Evolutionary conservation across 2,329 filamentous ascomycete species (phyloP).

Genomic region (Talaromyces sp.): DNA sequence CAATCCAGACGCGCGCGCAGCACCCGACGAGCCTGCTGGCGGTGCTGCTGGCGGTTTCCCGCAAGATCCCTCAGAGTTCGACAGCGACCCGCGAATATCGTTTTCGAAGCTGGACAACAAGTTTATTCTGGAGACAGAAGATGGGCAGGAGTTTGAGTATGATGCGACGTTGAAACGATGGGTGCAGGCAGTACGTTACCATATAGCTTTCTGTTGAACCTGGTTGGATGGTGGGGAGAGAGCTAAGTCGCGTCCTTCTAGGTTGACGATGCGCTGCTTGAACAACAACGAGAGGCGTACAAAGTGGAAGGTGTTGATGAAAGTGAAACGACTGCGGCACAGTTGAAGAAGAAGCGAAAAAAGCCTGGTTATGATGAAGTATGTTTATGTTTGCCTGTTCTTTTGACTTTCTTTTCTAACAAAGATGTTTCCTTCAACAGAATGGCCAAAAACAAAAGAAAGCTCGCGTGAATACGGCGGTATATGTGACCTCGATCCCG

Average conservation of each 20-base stretch:
- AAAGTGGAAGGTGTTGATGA: conserved; percentile 56
- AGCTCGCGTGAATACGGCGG: conserved; percentile 68
- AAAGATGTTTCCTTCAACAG: conserved; percentile 13
- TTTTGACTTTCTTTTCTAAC: background rate
- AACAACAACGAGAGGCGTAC: conserved; percentile 58
- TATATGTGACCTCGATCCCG: conserved; percentile 88
- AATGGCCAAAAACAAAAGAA: conserved; percentile 36
- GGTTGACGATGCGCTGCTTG: conserved; percentile 55
- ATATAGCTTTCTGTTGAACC: too few relatives aligned
- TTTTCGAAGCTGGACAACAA: conserved; percentile 79
- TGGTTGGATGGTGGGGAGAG: too few relatives aligned
- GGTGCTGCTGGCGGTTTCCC: conserved; percentile 37
- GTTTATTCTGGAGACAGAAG: conserved; percentile 76
- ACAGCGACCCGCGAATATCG: conserved; percentile 73
- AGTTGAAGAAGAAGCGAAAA: conserved; percentile 49
- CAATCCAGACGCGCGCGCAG: background rate
- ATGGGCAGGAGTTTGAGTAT: conserved; percentile 81
- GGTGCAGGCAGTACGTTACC: conserved; percentile 62
- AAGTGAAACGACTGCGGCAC: conserved; percentile 38
- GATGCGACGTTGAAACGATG: conserved; percentile 66
- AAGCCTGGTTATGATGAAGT: conserved; percentile 44
- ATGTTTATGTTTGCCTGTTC: background rate
- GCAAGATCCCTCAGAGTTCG: conserved; percentile 60
- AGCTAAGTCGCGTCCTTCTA: conserved; percentile 33
- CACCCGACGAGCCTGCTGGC: background rate